Conservation (phyloP, 805 yeast species). For the Martiniozyma abietophila region DNA sequence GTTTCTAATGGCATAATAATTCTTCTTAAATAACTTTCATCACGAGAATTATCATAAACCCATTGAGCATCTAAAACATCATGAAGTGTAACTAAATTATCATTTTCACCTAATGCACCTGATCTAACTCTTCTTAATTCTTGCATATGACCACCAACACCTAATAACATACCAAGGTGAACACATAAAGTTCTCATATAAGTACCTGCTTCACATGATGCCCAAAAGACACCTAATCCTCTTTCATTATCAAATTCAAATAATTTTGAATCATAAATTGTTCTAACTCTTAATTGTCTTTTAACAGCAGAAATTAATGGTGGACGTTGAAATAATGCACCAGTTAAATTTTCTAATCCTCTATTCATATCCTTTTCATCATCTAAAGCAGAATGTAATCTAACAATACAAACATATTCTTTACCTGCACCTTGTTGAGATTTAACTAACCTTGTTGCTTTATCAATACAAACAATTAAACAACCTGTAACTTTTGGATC, state of each 20-base stretch:
- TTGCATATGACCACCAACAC: slow-evolving; percentile 99
- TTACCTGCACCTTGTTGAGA: slow-evolving; percentile 99
- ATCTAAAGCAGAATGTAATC: slow-evolving; percentile 87
- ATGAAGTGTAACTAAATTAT: slow-evolving; percentile 89
- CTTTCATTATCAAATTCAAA: slow-evolving; percentile 96
- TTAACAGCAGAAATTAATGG: slow-evolving; percentile 98
- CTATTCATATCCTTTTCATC: slow-evolving; percentile 83
- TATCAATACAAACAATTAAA: slow-evolving; percentile 93
- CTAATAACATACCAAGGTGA: slow-evolving; percentile 94
- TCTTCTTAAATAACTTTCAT: slow-evolving; percentile 89
- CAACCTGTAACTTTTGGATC: slow-evolving; percentile 98
- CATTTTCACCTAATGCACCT: slow-evolving; percentile 88
- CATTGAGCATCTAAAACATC: slow-evolving; percentile 98
- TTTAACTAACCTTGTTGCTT: slow-evolving; percentile 96
- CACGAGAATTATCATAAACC: slow-evolving; percentile 94
- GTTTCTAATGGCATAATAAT: slow-evolving; percentile 94
- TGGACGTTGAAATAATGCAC: slow-evolving; percentile 98
- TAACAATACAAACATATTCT: slow-evolving; percentile 95
- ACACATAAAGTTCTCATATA: slow-evolving; percentile 99
- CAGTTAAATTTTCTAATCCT: slow-evolving; percentile 87
- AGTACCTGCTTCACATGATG: slow-evolving; percentile 99
- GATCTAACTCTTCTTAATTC: slow-evolving; percentile 98
- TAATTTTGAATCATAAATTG: slow-evolving; percentile 91
- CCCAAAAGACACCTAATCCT: slow-evolving; percentile 98
- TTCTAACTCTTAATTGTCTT: slow-evolving; percentile 97